Percentiles rank a stretch among this genome's conserved stretches.
Conservation (phyloP, 768 basidiomycete species). For the Panellus pusillus region DNA sequence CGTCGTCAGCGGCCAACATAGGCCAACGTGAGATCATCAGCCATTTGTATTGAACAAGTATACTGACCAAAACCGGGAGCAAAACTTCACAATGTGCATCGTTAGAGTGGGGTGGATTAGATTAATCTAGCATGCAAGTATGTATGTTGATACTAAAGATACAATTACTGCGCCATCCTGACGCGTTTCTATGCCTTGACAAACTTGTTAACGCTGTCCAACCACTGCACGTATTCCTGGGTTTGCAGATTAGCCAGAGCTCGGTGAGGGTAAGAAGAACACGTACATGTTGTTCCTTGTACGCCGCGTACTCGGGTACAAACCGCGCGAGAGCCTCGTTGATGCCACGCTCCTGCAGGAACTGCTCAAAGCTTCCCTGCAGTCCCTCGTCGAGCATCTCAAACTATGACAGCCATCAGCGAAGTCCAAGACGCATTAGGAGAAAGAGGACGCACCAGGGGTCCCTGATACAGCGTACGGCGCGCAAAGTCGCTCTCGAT, state of each 20-base stretch:
- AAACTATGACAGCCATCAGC: constrained; percentile 48
- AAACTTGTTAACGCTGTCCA: constrained; percentile 78
- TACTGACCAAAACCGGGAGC: too few relatives aligned
- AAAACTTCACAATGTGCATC: too few relatives aligned
- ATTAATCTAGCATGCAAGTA: too few relatives aligned
- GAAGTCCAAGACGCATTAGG: background rate
- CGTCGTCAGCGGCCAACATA: too few relatives aligned
- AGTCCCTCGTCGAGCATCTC: constrained; percentile 85
- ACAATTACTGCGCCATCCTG: too few relatives aligned
- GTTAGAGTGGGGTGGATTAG: too few relatives aligned
- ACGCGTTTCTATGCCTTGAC: constrained; percentile 50
- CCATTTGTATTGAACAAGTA: too few relatives aligned
- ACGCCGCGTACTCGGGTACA: constrained; percentile 83
- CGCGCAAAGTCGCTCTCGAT: constrained; percentile 95
- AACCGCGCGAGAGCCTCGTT: constrained; percentile 80
- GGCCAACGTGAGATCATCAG: too few relatives aligned
- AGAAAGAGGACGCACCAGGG: constrained; percentile 52
- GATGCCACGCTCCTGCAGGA: constrained; percentile 85
- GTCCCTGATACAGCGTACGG: constrained; percentile 88
- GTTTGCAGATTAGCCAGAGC: constrained; percentile 13
- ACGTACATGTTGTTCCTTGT: constrained; percentile 90
- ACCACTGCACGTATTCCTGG: constrained; percentile 92
- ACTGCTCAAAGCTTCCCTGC: constrained; percentile 89
- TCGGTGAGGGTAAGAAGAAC: background rate
- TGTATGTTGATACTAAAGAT: too few relatives aligned